These are phyloP conservation scores for Hymenoscyphus salicellus DNA, from an alignment of 2,329 filamentous ascomycete genomes.

Conservation along the genomic window DNA sequence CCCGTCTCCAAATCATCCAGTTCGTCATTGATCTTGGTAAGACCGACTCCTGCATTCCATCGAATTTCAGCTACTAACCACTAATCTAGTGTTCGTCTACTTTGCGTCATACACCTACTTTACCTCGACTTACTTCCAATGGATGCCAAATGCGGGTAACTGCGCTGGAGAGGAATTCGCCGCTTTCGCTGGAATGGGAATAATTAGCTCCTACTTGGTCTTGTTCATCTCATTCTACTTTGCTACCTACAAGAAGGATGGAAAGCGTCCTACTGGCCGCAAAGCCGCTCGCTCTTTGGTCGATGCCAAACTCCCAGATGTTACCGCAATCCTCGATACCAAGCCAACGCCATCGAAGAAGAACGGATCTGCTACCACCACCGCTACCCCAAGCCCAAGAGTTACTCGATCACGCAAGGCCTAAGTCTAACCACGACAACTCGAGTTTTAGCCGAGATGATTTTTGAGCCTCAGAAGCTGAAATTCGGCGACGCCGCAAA, in stretches of 20 bases:
- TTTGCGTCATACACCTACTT: constrained; percentile 99
- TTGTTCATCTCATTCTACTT: constrained; percentile 99
- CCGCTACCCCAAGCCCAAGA: constrained; percentile 27
- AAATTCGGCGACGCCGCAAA: not conserved
- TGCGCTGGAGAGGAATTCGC: constrained; percentile 97
- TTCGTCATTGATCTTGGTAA: constrained; percentile 94
- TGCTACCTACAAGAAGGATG: constrained; percentile 88
- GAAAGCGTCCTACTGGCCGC: constrained; percentile 76
- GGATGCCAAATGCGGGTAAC: constrained; percentile 76
- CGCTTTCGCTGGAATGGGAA: constrained; percentile 85
- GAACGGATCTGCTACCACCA: constrained; percentile 42
- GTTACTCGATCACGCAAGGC: constrained; percentile 38
- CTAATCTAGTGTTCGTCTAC: constrained; percentile 81
- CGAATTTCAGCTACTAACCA: not conserved
- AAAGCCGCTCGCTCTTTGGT: constrained; percentile 60
- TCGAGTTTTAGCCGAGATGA: not conserved
- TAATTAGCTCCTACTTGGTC: constrained; percentile 90
- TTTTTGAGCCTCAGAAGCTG: not conserved
- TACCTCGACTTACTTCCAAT: constrained; percentile 82
- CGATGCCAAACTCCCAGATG: constrained; percentile 35
- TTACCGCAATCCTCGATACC: constrained; percentile 33
- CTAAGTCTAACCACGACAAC: constrained; percentile 19
- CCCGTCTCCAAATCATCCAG: constrained; percentile 92
- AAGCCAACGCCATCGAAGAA: constrained; percentile 48
- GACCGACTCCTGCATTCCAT: constrained; percentile 11